phyloP scores from a whole-genome alignment of 169 alveolate species.

The Pseudocohnilembus persalinus region DNA sequence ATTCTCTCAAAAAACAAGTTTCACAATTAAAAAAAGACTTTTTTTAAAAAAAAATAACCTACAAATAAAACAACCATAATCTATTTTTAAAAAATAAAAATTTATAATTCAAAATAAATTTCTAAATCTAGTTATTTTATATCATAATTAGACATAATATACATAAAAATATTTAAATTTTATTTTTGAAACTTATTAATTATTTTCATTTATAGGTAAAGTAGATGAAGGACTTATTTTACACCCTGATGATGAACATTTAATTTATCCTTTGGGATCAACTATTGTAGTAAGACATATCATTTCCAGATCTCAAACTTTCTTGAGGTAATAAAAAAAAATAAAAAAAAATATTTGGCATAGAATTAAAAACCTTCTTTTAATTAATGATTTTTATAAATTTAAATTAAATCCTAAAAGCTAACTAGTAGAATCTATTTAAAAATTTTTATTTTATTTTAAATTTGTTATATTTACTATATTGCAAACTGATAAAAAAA shows the following conservation, averaged over 20 bases:
- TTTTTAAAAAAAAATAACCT: not conserved
- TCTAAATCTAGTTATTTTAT: not conserved
- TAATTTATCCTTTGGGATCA: constrained; percentile 89
- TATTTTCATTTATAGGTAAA: constrained; percentile 35
- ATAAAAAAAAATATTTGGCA: no score
- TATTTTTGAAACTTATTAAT: not conserved
- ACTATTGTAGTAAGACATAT: constrained; percentile 87
- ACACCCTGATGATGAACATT: constrained; percentile 91
- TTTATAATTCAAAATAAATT: not conserved
- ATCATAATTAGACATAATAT: not conserved
- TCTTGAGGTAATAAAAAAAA: constrained; percentile 82
- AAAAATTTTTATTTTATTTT: no score
- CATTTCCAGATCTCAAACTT: constrained; percentile 78
- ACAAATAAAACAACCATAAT: not conserved
- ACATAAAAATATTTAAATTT: not conserved
- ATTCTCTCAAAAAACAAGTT: not conserved
- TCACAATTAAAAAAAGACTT: not conserved
- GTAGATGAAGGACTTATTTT: constrained; percentile 84
- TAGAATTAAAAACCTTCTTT: not conserved
- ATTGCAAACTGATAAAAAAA: no score
- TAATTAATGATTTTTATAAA: no score
- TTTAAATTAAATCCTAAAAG: no score
- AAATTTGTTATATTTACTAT: no score
- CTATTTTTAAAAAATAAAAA: not conserved
- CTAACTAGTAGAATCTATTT: no score